A percentile compares a stretch with the other conserved stretches of the same genome.
These are phyloP conservation scores for Saccharum officinarum DNA, from an alignment of 176 grass and related monocot genomes.

Conservation along the genomic window DNA sequence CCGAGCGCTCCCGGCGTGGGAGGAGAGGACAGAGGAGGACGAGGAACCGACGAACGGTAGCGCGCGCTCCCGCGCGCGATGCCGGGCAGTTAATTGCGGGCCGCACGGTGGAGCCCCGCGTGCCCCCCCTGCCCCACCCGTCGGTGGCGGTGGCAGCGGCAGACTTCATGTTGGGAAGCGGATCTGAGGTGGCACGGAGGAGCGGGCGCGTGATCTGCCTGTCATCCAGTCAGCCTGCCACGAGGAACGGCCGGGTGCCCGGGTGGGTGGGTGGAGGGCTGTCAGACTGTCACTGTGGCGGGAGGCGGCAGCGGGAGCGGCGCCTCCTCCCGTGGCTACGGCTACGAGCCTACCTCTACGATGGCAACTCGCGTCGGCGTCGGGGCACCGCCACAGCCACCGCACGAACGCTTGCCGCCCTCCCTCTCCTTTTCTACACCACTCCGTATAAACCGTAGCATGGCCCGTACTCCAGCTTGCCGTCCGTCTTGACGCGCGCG, in stretches of 20 bases:
- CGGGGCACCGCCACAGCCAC: not conserved
- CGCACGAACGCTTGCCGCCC: not conserved
- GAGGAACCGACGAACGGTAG: not conserved
- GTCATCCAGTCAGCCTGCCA: constrained; percentile 8
- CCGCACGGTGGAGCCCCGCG: constrained; percentile 10
- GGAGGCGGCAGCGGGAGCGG: not conserved
- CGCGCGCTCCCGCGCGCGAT: not conserved
- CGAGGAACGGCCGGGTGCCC: not conserved
- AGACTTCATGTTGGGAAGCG: not conserved
- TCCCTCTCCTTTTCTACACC: not conserved
- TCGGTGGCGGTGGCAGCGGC: not conserved
- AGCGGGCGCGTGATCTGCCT: constrained; percentile 12
- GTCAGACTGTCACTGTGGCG: constrained; percentile 19
- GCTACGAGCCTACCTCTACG: not conserved
- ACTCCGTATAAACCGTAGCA: not conserved
- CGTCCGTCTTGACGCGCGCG: constrained; percentile 15
- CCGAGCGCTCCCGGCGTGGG: not conserved
- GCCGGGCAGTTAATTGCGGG: not conserved
- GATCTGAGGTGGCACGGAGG: constrained; percentile 12
- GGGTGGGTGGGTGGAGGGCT: not conserved
- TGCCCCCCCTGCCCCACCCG: constrained; percentile 12
- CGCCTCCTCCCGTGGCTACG: not conserved
- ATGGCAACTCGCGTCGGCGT: not conserved
- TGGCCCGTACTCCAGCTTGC: not conserved
- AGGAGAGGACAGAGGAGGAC: not conserved